A percentile compares a stretch with the other conserved stretches of the same genome.
Evolutionary conservation across 805 yeast species (phyloP).

Genomic region (Lipomyces lipofer): DNA sequence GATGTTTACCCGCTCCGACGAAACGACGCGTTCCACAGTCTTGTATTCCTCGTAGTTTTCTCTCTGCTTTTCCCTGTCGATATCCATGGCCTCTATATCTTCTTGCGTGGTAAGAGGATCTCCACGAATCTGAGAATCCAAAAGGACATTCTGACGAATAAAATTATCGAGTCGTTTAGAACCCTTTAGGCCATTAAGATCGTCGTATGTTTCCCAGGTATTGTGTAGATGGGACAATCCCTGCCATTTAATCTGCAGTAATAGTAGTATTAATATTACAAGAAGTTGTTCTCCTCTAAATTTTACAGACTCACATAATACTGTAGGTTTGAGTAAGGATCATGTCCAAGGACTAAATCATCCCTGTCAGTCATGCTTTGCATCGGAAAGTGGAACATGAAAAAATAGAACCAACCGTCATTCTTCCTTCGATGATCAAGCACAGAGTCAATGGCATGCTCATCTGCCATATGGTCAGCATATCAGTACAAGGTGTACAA

Average conservation of each 20-base stretch:
- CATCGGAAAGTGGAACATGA: no score
- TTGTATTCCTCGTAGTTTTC: constrained; percentile 84
- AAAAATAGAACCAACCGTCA: no score
- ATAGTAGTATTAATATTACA: neutral
- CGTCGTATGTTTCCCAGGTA: constrained; percentile 79
- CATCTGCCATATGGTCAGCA: no score
- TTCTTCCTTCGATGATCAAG: constrained; percentile 54
- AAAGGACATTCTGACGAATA: constrained; percentile 70
- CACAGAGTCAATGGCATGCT: constrained; percentile 50
- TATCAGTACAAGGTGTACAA: no score
- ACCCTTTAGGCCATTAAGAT: constrained; percentile 59
- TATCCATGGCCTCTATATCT: constrained; percentile 89
- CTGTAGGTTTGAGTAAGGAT: constrained; percentile 38
- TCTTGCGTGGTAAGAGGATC: constrained; percentile 86
- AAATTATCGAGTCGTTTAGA: constrained; percentile 86
- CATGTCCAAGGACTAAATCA: constrained; percentile 27
- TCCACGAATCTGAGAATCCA: constrained; percentile 71
- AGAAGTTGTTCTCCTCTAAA: constrained; percentile 42
- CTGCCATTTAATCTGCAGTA: constrained; percentile 71
- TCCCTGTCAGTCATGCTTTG: constrained; percentile 42
- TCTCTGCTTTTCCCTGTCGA: constrained; percentile 79
- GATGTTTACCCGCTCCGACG: constrained; percentile 61
- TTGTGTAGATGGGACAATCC: constrained; percentile 88
- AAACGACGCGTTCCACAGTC: constrained; percentile 85
- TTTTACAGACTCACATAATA: constrained; percentile 44